Evolutionary conservation across 768 basidiomycete species (phyloP).

Genomic region (Erythrobasidium yunnanense): DNA sequence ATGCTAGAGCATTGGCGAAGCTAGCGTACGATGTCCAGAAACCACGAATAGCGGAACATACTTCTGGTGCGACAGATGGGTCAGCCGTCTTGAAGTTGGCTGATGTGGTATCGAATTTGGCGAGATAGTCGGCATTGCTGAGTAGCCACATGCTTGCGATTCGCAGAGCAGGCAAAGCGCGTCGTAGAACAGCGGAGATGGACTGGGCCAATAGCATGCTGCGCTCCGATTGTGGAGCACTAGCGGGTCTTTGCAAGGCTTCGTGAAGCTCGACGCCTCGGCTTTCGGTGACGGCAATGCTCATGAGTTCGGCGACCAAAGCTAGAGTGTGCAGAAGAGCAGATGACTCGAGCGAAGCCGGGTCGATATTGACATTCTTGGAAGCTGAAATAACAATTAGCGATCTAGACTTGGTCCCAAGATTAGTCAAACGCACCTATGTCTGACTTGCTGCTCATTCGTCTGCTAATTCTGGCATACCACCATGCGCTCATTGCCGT

Average conservation of each 20-base stretch:
- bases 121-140: slow-evolving; percentile 60
- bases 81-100: slow-evolving; percentile 29
- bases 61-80: slow-evolving; percentile 6
- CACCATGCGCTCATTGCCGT: slow-evolving; percentile 71
- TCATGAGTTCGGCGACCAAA: slow-evolving; percentile 10
- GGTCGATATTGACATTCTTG: not conserved
- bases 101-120: slow-evolving; percentile 9
- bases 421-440: not conserved
- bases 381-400: not conserved
- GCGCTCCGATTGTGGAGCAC: not conserved
- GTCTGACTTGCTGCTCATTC: not conserved
- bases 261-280: not conserved
- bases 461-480: slow-evolving; percentile 65
- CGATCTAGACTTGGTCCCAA: not conserved
- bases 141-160: slow-evolving; percentile 81
- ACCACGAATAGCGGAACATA: slow-evolving; percentile 38
- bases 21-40: slow-evolving; percentile 67
- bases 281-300: not conserved
- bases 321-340: slow-evolving; percentile 23
- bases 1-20: slow-evolving; percentile 54
- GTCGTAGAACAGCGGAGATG: slow-evolving; percentile 74
- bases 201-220: slow-evolving; percentile 56
- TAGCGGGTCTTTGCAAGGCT: not conserved
- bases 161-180: slow-evolving; percentile 74
- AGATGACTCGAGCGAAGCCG: slow-evolving; percentile 16